Conservation (phyloP, 768 basidiomycete genomes). For the Candolleomyces efflorescens region DNA sequence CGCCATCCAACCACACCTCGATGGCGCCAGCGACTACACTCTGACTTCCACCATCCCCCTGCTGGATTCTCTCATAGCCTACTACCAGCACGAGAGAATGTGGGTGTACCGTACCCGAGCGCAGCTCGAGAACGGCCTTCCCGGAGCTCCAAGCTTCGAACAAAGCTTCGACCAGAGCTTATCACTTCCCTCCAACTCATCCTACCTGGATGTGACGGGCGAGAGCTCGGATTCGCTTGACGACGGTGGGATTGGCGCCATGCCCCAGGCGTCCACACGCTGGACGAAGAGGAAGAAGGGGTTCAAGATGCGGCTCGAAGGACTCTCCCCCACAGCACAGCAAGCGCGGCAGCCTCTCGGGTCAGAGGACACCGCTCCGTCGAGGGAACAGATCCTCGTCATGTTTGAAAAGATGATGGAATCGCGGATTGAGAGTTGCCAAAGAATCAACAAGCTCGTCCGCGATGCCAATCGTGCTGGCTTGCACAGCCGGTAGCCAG, state of each 20-base stretch:
- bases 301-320: constrained; percentile 43
- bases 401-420: constrained; percentile 73
- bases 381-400: constrained; percentile 50
- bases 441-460: constrained; percentile 58
- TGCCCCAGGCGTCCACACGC: constrained; percentile 21
- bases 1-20: constrained; percentile 12
- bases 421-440: constrained; percentile 72
- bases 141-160: constrained; percentile 13
- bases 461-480: constrained; percentile 37
- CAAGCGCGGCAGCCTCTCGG: constrained; percentile 17
- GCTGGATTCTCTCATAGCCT: constrained; percentile 60
- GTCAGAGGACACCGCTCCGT: constrained; percentile 12
- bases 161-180: too few species aligned
- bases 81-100: constrained; percentile 67
- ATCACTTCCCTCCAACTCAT: neutral
- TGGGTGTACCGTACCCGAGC: constrained; percentile 69
- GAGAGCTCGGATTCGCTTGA: neutral
- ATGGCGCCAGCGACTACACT: constrained; percentile 20
- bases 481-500: constrained; percentile 18
- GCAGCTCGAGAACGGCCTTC: constrained; percentile 45
- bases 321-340: constrained; percentile 18
- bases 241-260: neutral
- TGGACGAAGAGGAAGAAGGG: constrained; percentile 60
- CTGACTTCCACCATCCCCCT: constrained; percentile 49
- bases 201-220: neutral